Conservation (phyloP, 1,139 yeast genomes). For the Scheffersomyces titani region DNA sequence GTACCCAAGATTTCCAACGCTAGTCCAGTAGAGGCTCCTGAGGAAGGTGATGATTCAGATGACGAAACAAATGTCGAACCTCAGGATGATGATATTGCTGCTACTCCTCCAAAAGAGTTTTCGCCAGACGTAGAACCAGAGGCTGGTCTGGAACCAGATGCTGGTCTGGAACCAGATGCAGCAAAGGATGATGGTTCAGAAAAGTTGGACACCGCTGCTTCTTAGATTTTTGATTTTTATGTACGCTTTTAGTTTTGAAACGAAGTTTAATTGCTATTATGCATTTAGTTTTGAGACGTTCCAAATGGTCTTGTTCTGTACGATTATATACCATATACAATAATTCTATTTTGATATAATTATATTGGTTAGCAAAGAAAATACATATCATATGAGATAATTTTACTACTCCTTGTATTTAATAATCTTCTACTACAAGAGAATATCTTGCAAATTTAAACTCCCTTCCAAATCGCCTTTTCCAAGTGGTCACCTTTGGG, state of each 20-base stretch:
- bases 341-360: too few species aligned
- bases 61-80: not conserved
- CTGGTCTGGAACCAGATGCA: too few species aligned
- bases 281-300: too few species aligned
- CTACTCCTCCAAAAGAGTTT: not conserved
- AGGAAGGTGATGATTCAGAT: not conserved
- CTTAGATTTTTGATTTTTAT: not conserved
- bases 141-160: too few species aligned
- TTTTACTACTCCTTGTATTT: not conserved
- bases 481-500: slow-evolving; percentile 48
- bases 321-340: too few species aligned
- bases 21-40: not conserved
- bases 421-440: not conserved
- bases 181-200: not conserved
- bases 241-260: not conserved
- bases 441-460: slow-evolving; percentile 14
- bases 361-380: too few species aligned
- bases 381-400: too few species aligned
- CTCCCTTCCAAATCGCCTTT: slow-evolving; percentile 46
- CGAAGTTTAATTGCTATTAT: not conserved
- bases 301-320: too few species aligned
- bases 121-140: not conserved
- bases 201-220: not conserved
- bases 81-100: not conserved
- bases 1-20: not conserved